Evolutionary conservation across 495 filamentous ascomycete genomes (phyloP).

Genomic region (Monascus purpureus): DNA sequence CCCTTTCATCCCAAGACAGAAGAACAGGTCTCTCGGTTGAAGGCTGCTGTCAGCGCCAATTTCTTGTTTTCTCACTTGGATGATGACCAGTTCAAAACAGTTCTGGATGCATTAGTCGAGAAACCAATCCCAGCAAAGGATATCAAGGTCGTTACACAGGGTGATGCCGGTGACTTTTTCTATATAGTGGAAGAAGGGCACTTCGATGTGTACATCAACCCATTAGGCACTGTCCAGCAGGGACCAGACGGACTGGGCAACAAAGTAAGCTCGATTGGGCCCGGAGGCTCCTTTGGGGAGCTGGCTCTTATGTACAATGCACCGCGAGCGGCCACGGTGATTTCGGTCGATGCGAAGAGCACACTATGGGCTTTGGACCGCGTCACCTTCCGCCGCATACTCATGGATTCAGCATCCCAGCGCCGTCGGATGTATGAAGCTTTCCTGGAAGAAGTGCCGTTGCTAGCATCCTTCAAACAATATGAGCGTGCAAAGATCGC

Average conservation of each 20-base stretch:
- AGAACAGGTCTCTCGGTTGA: constrained; percentile 69
- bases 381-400: constrained; percentile 89
- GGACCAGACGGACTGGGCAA: constrained; percentile 74
- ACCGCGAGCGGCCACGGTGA: constrained; percentile 89
- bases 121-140: constrained; percentile 90
- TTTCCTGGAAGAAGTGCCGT: constrained; percentile 90
- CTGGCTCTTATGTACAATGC: constrained; percentile 98
- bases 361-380: constrained; percentile 91
- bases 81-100: constrained; percentile 75
- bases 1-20: constrained; percentile 68
- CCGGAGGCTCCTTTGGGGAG: constrained; percentile 95
- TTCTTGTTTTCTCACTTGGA: constrained; percentile 93
- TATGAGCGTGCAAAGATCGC: constrained; percentile 96
- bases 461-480: constrained; percentile 68
- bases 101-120: constrained; percentile 83
- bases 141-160: constrained; percentile 94
- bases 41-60: constrained; percentile 70
- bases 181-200: constrained; percentile 87
- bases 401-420: constrained; percentile 97
- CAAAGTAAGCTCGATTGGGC: constrained; percentile 67
- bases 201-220: constrained; percentile 87
- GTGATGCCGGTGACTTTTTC: constrained; percentile 93
- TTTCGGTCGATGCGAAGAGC: constrained; percentile 63
- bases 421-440: constrained; percentile 92
- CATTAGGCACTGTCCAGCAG: constrained; percentile 60